phyloP scores from a whole-genome alignment of 257 asterid genomes.

The Plectranthus barbatus region DNA sequence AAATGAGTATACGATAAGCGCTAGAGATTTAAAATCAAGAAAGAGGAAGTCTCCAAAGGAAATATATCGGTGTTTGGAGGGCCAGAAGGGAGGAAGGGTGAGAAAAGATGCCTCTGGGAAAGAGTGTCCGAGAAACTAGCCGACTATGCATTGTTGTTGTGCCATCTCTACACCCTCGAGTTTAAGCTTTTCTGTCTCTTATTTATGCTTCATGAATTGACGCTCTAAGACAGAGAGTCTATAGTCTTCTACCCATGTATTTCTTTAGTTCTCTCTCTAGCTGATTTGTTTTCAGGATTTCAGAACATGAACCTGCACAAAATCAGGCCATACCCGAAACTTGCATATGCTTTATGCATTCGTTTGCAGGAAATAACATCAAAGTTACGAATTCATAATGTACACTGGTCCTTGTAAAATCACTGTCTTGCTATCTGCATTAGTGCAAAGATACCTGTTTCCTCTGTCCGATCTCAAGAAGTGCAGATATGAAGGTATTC shows the following conservation, averaged over 20 bases:
- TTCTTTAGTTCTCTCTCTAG: not conserved
- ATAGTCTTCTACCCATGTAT: not conserved
- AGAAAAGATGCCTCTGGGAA: slow-evolving; percentile 19
- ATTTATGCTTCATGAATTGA: not conserved
- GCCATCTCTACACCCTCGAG: not conserved
- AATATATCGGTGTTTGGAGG: slow-evolving; percentile 14
- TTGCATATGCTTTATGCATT: slow-evolving; percentile 1
- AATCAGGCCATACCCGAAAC: not conserved
- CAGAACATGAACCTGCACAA: not conserved
- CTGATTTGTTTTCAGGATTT: not conserved
- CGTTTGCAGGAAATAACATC: not conserved
- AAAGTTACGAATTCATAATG: not conserved
- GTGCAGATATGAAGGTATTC: not conserved
- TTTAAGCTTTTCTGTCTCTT: not conserved
- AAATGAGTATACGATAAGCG: slow-evolving; percentile 37
- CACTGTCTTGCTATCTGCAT: not conserved
- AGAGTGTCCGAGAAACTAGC: slow-evolving; percentile 20
- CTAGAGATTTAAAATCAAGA: slow-evolving; percentile 26
- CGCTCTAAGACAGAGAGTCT: not conserved
- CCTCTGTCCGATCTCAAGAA: not conserved
- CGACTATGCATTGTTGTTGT: not conserved
- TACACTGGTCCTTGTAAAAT: not conserved
- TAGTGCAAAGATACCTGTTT: not conserved
- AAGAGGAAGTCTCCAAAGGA: slow-evolving; percentile 14
- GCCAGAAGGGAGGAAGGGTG: slow-evolving; percentile 22